These are phyloP conservation scores for Cytospora leucostoma DNA, from an alignment of 2,329 filamentous ascomycete genomes.

Conservation along the genomic window DNA sequence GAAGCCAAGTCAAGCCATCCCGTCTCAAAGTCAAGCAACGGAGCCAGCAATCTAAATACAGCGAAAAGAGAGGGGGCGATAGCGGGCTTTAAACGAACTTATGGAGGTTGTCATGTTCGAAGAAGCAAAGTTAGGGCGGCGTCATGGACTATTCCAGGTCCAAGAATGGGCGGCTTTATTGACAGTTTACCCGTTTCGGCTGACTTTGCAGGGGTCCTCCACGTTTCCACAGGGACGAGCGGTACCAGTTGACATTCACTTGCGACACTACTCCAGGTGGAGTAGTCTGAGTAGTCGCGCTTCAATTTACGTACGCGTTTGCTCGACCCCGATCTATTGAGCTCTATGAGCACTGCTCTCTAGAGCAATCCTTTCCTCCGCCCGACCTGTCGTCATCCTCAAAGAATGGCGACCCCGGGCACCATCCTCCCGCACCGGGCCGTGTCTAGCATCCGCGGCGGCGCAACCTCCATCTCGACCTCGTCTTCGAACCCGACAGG, in stretches of 20 bases:
- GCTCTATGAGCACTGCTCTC: background rate
- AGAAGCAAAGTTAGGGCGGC: background rate
- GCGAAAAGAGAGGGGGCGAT: background rate
- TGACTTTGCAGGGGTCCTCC: conserved; percentile 9
- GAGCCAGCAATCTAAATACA: background rate
- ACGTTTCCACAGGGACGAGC: conserved; percentile 32
- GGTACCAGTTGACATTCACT: background rate
- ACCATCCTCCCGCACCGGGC: conserved; percentile 57
- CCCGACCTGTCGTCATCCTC: background rate
- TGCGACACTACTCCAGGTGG: background rate
- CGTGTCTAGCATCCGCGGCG: conserved; percentile 58
- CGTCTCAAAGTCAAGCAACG: background rate
- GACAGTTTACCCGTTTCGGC: conserved; percentile 35
- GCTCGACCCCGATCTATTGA: background rate
- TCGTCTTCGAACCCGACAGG: conserved; percentile 9
- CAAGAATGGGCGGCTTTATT: conserved; percentile 31
- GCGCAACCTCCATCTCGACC: conserved; percentile 27
- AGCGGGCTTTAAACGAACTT: background rate
- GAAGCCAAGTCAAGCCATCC: conserved; percentile 21
- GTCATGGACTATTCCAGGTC: conserved; percentile 4
- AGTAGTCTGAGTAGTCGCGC: background rate
- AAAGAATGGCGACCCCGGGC: conserved; percentile 47
- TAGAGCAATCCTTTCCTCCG: background rate
- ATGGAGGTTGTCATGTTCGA: background rate
- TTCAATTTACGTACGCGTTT: conserved; percentile 2